Conservation (phyloP, 2,329 filamentous ascomycete genomes). For the Pseudogymnoascus sp. region DNA sequence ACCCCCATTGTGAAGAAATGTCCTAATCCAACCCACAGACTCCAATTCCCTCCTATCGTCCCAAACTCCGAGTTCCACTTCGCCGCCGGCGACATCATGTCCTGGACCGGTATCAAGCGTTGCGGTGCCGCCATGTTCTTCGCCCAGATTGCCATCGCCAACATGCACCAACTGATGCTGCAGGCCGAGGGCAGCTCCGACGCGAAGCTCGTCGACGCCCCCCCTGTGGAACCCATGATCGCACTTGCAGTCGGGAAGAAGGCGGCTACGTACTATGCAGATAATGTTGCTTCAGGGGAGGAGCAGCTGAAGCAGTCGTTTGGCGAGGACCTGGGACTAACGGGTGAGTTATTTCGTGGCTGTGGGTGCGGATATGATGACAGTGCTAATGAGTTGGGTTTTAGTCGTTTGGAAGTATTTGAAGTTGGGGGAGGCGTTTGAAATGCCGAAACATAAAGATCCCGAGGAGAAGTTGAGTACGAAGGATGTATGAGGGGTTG, state of each 20-base stretch:
- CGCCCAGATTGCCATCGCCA: conserved; percentile 57
- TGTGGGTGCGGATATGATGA: background rate
- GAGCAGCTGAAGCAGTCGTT: conserved; percentile 59
- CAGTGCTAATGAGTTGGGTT: background rate
- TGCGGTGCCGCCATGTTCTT: conserved; percentile 69
- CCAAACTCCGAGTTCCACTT: conserved; percentile 56
- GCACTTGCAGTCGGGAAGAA: conserved; percentile 63
- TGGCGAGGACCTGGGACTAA: conserved; percentile 57
- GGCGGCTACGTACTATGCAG: conserved; percentile 53
- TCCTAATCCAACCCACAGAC: conserved; percentile 29
- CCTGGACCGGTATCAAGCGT: conserved; percentile 73
- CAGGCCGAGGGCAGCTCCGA: conserved; percentile 32
- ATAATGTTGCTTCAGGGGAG: conserved; percentile 50
- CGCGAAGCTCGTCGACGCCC: conserved; percentile 42
- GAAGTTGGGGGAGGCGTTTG: background rate
- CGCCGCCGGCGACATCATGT: conserved; percentile 59
- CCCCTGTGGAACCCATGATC: conserved; percentile 56
- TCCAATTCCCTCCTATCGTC: conserved; percentile 45
- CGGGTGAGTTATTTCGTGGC: conserved; percentile 12
- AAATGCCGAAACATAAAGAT: background rate
- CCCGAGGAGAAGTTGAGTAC: background rate
- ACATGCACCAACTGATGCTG: conserved; percentile 57
- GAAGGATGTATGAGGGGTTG: background rate
- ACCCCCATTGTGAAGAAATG: background rate
- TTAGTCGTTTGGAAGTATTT: conserved; percentile 1